Conservation (phyloP, 1,284 basidiomycete genomes). For the Ganoderma lingzhi region DNA sequence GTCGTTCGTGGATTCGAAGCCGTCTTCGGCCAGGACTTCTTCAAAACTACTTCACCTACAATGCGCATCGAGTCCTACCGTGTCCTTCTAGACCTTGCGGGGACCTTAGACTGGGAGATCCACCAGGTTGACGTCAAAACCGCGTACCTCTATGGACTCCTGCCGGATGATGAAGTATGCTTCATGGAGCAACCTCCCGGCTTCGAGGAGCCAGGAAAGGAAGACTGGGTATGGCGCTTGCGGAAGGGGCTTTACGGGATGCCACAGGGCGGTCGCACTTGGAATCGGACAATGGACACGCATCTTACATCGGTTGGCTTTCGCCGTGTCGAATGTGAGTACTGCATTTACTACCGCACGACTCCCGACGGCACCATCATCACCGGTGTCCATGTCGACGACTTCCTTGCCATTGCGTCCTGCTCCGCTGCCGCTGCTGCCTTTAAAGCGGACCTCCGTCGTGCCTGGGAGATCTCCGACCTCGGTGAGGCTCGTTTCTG, state of each 20-base stretch:
- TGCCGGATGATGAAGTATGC: conserved; percentile 43
- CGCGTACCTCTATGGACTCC: conserved; percentile 51
- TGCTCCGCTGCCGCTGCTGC: too few species aligned
- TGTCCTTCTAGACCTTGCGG: too few species aligned
- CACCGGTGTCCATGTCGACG: too few species aligned
- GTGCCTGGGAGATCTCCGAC: too few species aligned
- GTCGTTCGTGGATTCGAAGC: conserved; percentile 21
- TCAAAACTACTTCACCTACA: conserved; percentile 21
- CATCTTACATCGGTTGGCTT: conserved; percentile 28
- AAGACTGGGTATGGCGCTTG: conserved; percentile 17
- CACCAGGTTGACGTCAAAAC: conserved; percentile 53
- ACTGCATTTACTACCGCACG: conserved; percentile 38
- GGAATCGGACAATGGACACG: conserved; percentile 29
- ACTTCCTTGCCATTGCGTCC: too few species aligned
- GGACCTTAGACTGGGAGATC: conserved; percentile 17
- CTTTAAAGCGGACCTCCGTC: too few species aligned
- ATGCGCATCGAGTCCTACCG: conserved; percentile 31
- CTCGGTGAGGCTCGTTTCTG: too few species aligned
- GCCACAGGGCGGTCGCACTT: conserved; percentile 34
- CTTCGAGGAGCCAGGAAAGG: conserved; percentile 38
- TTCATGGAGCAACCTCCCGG: conserved; percentile 50
- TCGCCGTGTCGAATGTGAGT: conserved; percentile 33
- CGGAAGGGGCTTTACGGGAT: conserved; percentile 32
- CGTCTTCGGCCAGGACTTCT: conserved; percentile 23
- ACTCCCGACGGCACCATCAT: too few species aligned